Conservation (phyloP, 2,329 filamentous ascomycete genomes). For the Fusarium sulawesiense region DNA sequence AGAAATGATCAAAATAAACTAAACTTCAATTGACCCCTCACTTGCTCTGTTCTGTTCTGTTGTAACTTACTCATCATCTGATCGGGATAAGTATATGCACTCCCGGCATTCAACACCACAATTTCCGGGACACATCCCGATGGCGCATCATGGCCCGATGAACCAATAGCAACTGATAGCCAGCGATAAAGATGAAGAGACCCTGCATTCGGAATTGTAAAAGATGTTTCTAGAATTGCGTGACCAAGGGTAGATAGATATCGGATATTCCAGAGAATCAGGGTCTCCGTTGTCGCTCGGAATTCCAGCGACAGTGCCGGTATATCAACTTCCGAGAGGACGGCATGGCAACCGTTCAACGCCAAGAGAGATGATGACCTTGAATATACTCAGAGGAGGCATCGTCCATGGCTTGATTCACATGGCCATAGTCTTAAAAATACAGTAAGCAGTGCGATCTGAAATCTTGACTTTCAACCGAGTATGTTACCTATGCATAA, state of each 20-base stretch:
- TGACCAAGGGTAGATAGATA: neutral
- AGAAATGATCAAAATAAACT: neutral
- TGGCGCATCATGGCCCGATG: neutral
- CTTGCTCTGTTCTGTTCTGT: neutral
- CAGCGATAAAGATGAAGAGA: neutral
- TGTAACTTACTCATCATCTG: constrained; percentile 30
- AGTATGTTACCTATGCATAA: neutral
- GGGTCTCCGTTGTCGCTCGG: neutral
- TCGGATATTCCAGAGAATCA: neutral
- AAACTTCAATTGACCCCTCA: constrained; percentile 7
- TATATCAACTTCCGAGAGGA: neutral
- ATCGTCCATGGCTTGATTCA: neutral
- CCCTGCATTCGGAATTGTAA: constrained; percentile 1
- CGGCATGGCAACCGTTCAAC: neutral
- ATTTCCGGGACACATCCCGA: constrained; percentile 24
- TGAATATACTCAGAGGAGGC: neutral
- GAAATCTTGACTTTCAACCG: neutral
- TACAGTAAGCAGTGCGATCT: neutral
- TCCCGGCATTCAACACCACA: constrained; percentile 11
- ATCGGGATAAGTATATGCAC: constrained; percentile 23
- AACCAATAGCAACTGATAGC: neutral
- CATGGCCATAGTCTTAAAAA: neutral
- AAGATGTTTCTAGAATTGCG: constrained; percentile 6
- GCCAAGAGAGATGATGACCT: neutral
- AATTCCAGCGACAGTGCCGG: neutral